Evolutionary conservation across 1,139 yeast species (phyloP), one percentile per base, ranked within the genome.

Genomic region (Kodamaea sp.): DNA sequence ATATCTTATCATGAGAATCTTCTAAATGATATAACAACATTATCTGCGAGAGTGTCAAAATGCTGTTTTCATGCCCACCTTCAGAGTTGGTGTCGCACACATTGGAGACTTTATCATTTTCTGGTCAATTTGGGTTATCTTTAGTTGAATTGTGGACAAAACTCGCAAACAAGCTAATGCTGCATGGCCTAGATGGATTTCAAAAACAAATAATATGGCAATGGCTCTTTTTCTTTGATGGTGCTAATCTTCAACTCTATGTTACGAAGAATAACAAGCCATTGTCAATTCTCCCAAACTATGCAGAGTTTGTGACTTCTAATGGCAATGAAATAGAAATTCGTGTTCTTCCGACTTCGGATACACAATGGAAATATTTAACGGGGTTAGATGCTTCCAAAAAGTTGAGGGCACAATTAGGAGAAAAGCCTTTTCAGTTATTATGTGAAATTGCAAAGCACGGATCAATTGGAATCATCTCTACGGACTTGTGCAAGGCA

Each of bases 391-490:
- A 62, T 16, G 57, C 57, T 22, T 59, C 66, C 25, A 62, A 61
- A 40, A 55, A 59, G 31, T 46, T 61, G 10, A 57, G 55, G 33
- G 39, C 55, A 12, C 62, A 59, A 29, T 40, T 70, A 28, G 76
- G 76, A 1, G 75, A 67, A 9, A 57, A 55, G 34, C 73, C 75
- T 1, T 69, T 66, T 37, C 66, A 66, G 41, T 53, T 70, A 26
- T 44, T 70, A 14, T 61, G 69, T 45, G 75, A 66, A 29, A 67
- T 83, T 33, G 84, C 88, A 0, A 73, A 69, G 40, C 54, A 73
- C 25, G 80, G 79, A 15, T 59, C 66, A 0, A 48, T 55, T 2
- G 92, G 92, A 8, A 73, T 82, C 9, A 69, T 74, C 38, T 74
- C 89, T 0, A 64, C 78, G 21, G 78, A 76, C 19, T 59, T 83